These are phyloP conservation scores for Pseudoscleropodium purum DNA, from an alignment of 225 moss, liverwort and hornwort species.

Conservation along the genomic window DNA sequence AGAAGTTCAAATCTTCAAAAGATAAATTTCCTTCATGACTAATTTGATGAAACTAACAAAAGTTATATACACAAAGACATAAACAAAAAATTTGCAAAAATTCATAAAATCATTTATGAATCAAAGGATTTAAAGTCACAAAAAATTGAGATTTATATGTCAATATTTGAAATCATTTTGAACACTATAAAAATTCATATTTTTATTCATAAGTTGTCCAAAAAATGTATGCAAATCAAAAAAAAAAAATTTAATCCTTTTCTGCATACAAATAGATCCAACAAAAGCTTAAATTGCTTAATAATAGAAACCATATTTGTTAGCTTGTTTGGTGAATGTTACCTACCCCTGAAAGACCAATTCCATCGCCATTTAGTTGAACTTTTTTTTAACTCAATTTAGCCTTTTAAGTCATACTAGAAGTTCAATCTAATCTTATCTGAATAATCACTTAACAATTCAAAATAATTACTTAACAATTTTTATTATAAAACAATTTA, in stretches of 20 bases:
- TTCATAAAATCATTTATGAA: background rate
- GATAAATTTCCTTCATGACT: too few species aligned
- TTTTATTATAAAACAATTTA: too few species aligned
- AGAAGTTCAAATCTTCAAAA: background rate
- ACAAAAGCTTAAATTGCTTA: background rate
- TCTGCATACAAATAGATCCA: rapidly evolving
- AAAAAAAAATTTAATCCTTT: rapidly evolving
- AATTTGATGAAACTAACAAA: background rate
- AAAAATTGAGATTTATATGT: background rate
- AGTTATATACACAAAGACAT: background rate
- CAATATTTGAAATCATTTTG: background rate
- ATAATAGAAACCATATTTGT: background rate
- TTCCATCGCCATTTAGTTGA: background rate
- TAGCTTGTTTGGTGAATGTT: background rate
- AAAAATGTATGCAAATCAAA: background rate
- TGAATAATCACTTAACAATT: too few species aligned
- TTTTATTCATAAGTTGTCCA: background rate
- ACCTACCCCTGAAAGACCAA: rapidly evolving
- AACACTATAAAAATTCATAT: background rate
- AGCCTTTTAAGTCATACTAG: background rate
- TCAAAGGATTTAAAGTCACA: background rate
- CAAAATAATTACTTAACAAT: too few species aligned
- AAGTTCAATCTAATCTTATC: background rate
- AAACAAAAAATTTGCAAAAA: background rate
- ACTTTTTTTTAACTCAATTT: background rate